These are phyloP conservation scores for Petrea volubilis DNA, from an alignment of 257 asterid genomes.

Conservation along the genomic window DNA sequence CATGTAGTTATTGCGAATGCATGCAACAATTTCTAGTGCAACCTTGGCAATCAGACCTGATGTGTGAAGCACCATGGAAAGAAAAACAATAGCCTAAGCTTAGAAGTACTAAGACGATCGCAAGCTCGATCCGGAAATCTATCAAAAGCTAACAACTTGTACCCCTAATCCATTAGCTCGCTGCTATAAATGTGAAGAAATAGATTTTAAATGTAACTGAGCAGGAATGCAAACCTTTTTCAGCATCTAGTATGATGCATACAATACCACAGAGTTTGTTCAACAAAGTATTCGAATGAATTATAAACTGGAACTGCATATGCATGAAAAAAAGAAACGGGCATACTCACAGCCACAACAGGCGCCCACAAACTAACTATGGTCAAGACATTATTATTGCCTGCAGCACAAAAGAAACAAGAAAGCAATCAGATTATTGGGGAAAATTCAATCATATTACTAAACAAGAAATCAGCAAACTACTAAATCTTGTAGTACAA, in stretches of 20 bases:
- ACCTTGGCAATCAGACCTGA: constrained; percentile 1
- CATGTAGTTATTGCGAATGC: constrained; percentile 1
- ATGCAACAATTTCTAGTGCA: not conserved
- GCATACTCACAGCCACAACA: constrained; percentile 88
- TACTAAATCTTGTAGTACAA: not conserved
- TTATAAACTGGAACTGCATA: constrained; percentile 4
- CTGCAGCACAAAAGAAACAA: constrained; percentile 52
- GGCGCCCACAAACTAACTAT: constrained; percentile 94
- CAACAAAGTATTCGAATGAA: not conserved
- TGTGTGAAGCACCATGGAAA: not conserved
- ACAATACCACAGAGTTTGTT: not conserved
- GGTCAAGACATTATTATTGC: constrained; percentile 69
- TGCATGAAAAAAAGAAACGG: not conserved
- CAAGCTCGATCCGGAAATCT: not conserved
- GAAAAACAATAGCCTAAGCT: not conserved
- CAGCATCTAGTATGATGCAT: constrained; percentile 3
- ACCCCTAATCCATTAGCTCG: not conserved
- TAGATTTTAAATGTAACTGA: not conserved
- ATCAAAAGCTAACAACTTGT: not conserved
- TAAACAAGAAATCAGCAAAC: constrained; percentile 4
- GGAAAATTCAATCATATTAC: not conserved
- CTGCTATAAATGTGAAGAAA: not conserved
- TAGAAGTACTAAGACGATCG: not conserved
- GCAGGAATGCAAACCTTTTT: not conserved
- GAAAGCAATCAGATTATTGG: constrained; percentile 23